Conservation (phyloP, 164 flowering plant species). For the Tetracentron sinense region DNA sequence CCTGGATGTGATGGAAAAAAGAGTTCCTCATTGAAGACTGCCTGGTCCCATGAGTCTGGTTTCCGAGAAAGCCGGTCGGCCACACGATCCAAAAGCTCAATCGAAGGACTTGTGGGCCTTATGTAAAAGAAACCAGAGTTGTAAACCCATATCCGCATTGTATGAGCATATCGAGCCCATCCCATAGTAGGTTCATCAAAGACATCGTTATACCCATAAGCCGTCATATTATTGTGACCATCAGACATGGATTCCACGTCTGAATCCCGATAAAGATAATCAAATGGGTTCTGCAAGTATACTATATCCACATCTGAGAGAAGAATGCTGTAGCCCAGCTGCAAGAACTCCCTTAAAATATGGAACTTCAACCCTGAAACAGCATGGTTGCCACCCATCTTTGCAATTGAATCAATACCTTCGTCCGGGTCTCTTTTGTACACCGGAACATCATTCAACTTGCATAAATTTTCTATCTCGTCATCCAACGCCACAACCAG, state of each 20-base stretch:
- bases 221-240: slow-evolving; percentile 87
- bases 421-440: slow-evolving; percentile 72
- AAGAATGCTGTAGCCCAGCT: slow-evolving; percentile 87
- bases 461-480: slow-evolving; percentile 38
- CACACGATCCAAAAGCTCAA: slow-evolving; percentile 94
- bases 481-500: slow-evolving; percentile 86
- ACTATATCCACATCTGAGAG: slow-evolving; percentile 93
- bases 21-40: slow-evolving; percentile 92
- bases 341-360: slow-evolving; percentile 86
- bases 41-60: slow-evolving; percentile 79
- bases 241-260: slow-evolving; percentile 96
- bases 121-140: slow-evolving; percentile 95
- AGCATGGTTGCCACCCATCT: slow-evolving; percentile 72
- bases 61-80: slow-evolving; percentile 55
- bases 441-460: slow-evolving; percentile 38
- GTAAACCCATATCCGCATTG: slow-evolving; percentile 94
- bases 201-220: slow-evolving; percentile 86
- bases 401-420: slow-evolving; percentile 58
- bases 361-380: slow-evolving; percentile 89
- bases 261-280: slow-evolving; percentile 73
- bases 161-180: slow-evolving; percentile 94
- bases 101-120: slow-evolving; percentile 84
- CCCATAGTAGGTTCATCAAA: slow-evolving; percentile 92
- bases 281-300: slow-evolving; percentile 86
- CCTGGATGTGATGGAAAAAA: slow-evolving; percentile 90